Evolutionary conservation across 805 yeast species (phyloP).

Genomic region (Hanseniaspora guilliermondii): DNA sequence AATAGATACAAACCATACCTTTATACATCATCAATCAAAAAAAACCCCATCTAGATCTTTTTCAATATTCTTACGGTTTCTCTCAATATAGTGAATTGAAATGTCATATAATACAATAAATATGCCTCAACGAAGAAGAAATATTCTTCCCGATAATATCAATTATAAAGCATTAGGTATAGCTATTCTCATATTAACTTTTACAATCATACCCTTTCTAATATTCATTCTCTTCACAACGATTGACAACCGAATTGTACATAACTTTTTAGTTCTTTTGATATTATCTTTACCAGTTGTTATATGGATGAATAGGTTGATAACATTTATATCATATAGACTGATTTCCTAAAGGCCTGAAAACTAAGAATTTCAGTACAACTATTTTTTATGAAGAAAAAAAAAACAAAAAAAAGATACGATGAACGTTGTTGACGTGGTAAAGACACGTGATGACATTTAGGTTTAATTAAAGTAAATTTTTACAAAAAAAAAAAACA

Average conservation of each 20-base stretch:
- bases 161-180: background rate
- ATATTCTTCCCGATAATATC: background rate
- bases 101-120: too few species aligned
- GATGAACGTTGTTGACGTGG: too few species aligned
- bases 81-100: too few species aligned
- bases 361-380: too few species aligned
- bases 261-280: background rate
- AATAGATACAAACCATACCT: too few species aligned
- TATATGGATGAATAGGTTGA: conserved; percentile 2
- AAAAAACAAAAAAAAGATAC: background rate
- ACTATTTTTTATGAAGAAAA: background rate
- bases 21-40: too few species aligned
- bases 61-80: too few species aligned
- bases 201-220: conserved; percentile 1
- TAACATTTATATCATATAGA: conserved; percentile 4
- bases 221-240: background rate
- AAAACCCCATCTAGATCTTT: too few species aligned
- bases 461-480: background rate
- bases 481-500: background rate
- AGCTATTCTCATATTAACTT: background rate
- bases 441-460: background rate
- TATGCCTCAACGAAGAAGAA: background rate
- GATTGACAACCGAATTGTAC: background rate
- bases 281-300: background rate
- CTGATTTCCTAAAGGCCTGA: background rate